phyloP scores from a whole-genome alignment of 2,329 filamentous ascomycete species.

The Microdochium bolleyi region DNA sequence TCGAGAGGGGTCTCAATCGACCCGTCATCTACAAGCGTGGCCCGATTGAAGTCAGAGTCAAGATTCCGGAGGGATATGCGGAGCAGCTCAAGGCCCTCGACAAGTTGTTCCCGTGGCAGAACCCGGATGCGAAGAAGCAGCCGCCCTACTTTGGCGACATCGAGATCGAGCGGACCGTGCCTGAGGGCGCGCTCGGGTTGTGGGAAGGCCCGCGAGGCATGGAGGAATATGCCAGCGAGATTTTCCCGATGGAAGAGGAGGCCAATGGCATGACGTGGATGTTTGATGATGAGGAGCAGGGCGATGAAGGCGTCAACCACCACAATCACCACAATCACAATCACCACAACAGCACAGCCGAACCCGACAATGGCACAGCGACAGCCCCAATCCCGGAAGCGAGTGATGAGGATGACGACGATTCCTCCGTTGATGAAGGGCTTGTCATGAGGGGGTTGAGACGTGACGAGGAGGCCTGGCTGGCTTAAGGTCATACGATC shows the following conservation, averaged over 20 bases:
- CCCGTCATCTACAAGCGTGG: conserved; percentile 71
- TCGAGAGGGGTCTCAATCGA: conserved; percentile 69
- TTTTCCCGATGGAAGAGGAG: conserved; percentile 89
- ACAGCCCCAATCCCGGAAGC: conserved; percentile 36
- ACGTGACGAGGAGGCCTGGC: conserved; percentile 52
- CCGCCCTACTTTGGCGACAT: conserved; percentile 56
- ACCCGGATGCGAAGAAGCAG: conserved; percentile 45
- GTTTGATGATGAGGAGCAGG: conserved; percentile 46
- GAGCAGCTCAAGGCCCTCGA: conserved; percentile 71
- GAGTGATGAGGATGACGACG: conserved; percentile 32
- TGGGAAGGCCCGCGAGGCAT: conserved; percentile 90
- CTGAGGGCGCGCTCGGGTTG: conserved; percentile 67
- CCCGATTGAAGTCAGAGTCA: conserved; percentile 76
- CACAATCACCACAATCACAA: no score
- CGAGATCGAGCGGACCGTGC: conserved; percentile 54
- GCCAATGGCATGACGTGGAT: conserved; percentile 95
- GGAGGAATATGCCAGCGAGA: conserved; percentile 90
- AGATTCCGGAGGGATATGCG: conserved; percentile 80
- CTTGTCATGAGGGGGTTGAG: conserved; percentile 49
- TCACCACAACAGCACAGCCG: conserved; percentile 22
- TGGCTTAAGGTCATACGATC: conserved; percentile 43
- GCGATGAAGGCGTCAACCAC: conserved; percentile 8
- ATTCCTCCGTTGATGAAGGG: conserved; percentile 49
- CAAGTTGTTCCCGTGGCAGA: conserved; percentile 46
- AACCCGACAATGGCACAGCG: conserved; percentile 33